A percentile compares a stretch with the other conserved stretches of the same genome.
Evolutionary conservation across 176 grass and related monocot genomes (phyloP).

Genomic region (Rhynchospora pubera): DNA sequence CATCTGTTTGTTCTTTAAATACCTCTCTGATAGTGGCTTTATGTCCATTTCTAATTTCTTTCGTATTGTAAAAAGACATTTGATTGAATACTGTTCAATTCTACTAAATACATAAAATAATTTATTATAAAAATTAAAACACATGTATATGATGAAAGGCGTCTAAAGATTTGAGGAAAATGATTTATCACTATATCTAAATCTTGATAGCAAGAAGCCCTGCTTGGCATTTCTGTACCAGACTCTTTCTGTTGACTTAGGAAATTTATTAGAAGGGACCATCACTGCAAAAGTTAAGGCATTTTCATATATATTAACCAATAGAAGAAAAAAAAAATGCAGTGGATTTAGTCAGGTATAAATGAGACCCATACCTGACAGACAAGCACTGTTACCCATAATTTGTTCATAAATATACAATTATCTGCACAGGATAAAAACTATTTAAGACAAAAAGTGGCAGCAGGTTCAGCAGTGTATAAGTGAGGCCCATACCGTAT

Average conservation of each 20-base stretch:
- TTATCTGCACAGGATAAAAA: background rate
- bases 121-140: background rate
- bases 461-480: background rate
- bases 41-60: background rate
- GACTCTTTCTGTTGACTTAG: background rate
- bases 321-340: background rate
- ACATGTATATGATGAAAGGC: background rate
- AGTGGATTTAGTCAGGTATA: background rate
- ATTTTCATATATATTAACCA: background rate
- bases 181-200: background rate
- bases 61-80: background rate
- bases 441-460: background rate
- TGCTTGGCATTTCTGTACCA: background rate
- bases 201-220: background rate
- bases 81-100: background rate
- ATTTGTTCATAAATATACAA: conserved; percentile 1
- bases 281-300: background rate
- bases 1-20: background rate
- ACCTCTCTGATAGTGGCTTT: background rate
- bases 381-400: conserved; percentile 17
- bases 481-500: background rate
- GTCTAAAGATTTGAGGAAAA: background rate
- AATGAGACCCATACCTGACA: background rate
- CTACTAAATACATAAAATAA: background rate
- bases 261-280: background rate